Percentiles rank a stretch among this genome's conserved stretches.
phyloP scores from a whole-genome alignment of 1,284 basidiomycete genomes.

The Rhizoctonia solani region DNA sequence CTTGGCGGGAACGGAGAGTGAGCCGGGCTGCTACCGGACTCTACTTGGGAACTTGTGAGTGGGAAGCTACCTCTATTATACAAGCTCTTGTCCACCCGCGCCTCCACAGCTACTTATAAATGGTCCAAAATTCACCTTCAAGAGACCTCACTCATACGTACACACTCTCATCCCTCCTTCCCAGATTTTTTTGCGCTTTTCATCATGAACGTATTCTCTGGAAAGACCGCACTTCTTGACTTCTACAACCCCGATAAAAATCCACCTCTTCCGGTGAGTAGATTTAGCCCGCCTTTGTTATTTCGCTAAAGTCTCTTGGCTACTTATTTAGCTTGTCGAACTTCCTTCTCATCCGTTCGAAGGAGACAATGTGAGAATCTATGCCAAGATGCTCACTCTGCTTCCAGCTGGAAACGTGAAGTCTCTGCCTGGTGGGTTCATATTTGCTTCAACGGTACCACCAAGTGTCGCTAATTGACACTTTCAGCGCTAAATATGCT shows the following conservation, averaged over 20 bases:
- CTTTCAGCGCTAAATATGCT: constrained; percentile 28
- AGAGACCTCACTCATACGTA: not conserved
- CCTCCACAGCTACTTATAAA: not conserved
- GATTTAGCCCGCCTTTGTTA: not conserved
- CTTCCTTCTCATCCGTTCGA: constrained; percentile 25
- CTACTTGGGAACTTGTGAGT: not conserved
- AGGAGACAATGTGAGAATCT: constrained; percentile 16
- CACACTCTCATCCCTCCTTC: not conserved
- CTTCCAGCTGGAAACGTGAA: constrained; percentile 30
- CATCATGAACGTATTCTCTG: constrained; percentile 25
- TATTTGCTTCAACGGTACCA: not conserved
- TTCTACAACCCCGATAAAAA: constrained; percentile 32
- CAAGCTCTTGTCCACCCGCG: not conserved
- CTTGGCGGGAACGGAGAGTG: not conserved
- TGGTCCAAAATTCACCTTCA: not conserved
- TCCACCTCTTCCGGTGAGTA: constrained; percentile 26
- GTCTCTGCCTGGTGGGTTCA: constrained; percentile 1
- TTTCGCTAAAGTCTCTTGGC: not conserved
- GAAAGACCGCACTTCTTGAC: constrained; percentile 23
- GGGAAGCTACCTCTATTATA: not conserved
- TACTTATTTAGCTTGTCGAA: constrained; percentile 12
- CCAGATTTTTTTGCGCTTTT: not conserved
- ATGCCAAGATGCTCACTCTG: constrained; percentile 29
- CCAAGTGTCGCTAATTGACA: not conserved
- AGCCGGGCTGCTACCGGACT: not conserved